Percentiles rank a stretch among this genome's conserved stretches.
These are phyloP conservation scores for Penicillium janthinellum DNA, from an alignment of 2,329 filamentous ascomycete genomes.

Conservation along the genomic window DNA sequence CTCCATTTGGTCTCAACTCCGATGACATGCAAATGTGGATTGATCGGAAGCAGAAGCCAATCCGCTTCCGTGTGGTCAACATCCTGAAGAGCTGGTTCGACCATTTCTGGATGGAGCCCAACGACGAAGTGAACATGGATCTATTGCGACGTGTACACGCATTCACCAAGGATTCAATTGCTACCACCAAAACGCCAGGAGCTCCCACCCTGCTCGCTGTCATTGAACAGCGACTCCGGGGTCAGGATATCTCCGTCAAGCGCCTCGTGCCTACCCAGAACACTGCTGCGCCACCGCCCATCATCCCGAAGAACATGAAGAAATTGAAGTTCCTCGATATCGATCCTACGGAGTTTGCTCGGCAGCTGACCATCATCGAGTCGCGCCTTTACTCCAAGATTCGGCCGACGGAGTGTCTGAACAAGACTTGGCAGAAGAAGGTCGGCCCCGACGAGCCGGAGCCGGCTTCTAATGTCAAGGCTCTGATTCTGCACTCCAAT, in stretches of 20 bases:
- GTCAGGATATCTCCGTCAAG: slow-evolving; percentile 81
- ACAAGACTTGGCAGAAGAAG: slow-evolving; percentile 99
- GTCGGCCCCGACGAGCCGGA: slow-evolving; percentile 69
- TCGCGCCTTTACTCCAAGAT: slow-evolving; percentile 94
- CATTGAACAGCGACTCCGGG: slow-evolving; percentile 83
- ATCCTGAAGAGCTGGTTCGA: slow-evolving; percentile 99
- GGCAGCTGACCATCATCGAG: slow-evolving; percentile 95
- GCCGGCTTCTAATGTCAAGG: slow-evolving; percentile 91
- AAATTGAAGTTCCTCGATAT: slow-evolving; percentile 98
- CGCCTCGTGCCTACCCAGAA: slow-evolving; percentile 84
- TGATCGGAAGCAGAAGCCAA: slow-evolving; percentile 92
- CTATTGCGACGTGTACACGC: slow-evolving; percentile 85
- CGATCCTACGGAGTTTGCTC: slow-evolving; percentile 92
- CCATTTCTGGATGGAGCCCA: slow-evolving; percentile 97
- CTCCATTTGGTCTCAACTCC: slow-evolving; percentile 75
- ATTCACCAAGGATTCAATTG: slow-evolving; percentile 89
- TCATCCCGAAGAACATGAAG: slow-evolving; percentile 98
- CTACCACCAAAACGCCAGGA: slow-evolving; percentile 89
- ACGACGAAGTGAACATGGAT: slow-evolving; percentile 79
- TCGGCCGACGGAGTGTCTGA: slow-evolving; percentile 91
- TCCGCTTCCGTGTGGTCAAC: slow-evolving; percentile 94
- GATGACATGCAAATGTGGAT: slow-evolving; percentile 84
- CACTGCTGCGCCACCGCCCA: slow-evolving; percentile 79
- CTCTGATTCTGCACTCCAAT: slow-evolving; percentile 94
- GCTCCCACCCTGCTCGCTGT: slow-evolving; percentile 81